A percentile compares a stretch with the other conserved stretches of the same genome.
These are phyloP conservation scores for Penicillium janthinellum DNA, from an alignment of 2,329 filamentous ascomycete genomes.

Conservation along the genomic window DNA sequence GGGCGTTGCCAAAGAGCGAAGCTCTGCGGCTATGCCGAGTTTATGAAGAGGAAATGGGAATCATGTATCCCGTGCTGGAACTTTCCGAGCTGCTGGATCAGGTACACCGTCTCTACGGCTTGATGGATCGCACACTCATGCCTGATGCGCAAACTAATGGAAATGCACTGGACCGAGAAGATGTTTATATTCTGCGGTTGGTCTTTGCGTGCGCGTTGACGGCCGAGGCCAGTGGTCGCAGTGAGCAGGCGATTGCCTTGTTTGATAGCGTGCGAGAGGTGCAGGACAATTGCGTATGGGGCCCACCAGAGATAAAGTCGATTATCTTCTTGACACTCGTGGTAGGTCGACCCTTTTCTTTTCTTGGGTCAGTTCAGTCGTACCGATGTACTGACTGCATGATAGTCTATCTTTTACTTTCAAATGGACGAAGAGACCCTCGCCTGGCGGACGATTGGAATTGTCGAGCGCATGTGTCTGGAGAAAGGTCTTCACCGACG, in stretches of 20 bases:
- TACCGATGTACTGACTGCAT: conserved; percentile 7
- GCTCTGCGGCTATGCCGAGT: conserved; percentile 75
- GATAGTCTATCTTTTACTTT: conserved; percentile 73
- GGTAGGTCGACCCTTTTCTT: conserved; percentile 21
- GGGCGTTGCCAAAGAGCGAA: conserved; percentile 73
- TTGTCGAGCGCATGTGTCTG: conserved; percentile 75
- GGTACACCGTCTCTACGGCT: conserved; percentile 62
- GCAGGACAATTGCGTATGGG: conserved; percentile 65
- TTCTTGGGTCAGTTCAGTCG: background rate
- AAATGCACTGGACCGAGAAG: conserved; percentile 54
- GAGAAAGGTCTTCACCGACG: conserved; percentile 80
- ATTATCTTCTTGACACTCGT: conserved; percentile 60
- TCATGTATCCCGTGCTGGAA: conserved; percentile 84
- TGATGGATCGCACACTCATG: conserved; percentile 10
- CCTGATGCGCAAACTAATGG: background rate
- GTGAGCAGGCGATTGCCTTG: conserved; percentile 69
- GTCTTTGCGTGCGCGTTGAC: conserved; percentile 76
- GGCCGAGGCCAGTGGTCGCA: conserved; percentile 76
- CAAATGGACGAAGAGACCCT: conserved; percentile 81
- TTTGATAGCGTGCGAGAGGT: conserved; percentile 75
- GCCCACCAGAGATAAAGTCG: conserved; percentile 59
- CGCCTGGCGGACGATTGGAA: conserved; percentile 86
- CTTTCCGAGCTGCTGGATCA: conserved; percentile 69
- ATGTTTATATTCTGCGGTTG: conserved; percentile 74
- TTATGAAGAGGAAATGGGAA: conserved; percentile 84